Base-by-base conservation (phyloP, 441 rosid genomes). In the Jatropha multifida region DNA sequence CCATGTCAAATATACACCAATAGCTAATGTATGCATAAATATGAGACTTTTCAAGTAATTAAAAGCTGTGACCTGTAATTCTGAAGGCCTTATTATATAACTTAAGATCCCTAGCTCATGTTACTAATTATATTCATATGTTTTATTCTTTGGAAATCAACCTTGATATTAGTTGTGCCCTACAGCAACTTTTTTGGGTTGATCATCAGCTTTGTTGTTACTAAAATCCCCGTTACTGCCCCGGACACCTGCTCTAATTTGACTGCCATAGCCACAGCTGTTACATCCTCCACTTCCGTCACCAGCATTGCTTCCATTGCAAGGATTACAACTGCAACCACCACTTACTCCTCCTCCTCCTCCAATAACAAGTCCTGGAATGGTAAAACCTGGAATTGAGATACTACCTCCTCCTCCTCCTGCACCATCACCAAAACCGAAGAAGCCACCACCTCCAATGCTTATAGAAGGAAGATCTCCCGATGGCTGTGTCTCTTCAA, bases 401-500 rank as follows among this genome's bases (percentile, higher is more conserved):
- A 58, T 37, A 60, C 66, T 8, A 20, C 37, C 67, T 54, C 20
- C 20, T 17, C 58, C 58, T 0, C 18, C n/a, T 7, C 17, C 14
- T 15, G 6, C 26, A 27, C 65, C 65, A 14, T 13, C 32, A 32
- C 69, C 69, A 65, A 41, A 9, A 18, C 69, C 32, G 10, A 65
- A 51, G 52, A 41, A 41, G 52, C 27, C 69, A 42, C 32, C 52
- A 10, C 49, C 27, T 65, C 52, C 23, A 44, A 41, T 44, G 4
- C 27, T 46, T 65, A 65, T 5, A 65, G 11, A 65, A 7, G 69
- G 69, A 42, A 42, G 14, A 37, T 7, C 65, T 62, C 71, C 66
- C 10, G 7, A 63, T 38, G 76, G 27, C 77, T 71, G 48, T 49
- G 73, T 49, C 37, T 41, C 71, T 68, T 40, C 72, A 59, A 63